A percentile compares a stretch with the other conserved stretches of the same genome.
Conservation (phyloP, 2,329 filamentous ascomycete genomes). For the Penicillium sp. region DNA sequence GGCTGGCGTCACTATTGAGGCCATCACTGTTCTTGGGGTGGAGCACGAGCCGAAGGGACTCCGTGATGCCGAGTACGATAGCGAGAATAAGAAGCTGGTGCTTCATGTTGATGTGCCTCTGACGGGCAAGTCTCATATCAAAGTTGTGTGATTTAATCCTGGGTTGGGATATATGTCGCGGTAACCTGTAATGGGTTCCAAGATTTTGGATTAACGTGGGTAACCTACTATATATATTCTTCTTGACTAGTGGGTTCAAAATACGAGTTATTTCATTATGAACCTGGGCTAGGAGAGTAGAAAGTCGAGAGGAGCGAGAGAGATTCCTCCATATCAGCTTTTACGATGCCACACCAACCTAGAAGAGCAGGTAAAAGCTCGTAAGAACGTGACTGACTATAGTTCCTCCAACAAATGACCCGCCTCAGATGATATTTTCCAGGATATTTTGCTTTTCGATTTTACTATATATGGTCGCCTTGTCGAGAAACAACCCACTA, state of each 20-base stretch:
- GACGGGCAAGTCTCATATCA: background rate
- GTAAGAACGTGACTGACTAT: too few species aligned
- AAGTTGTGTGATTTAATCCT: background rate
- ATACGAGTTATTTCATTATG: too few species aligned
- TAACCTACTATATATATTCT: background rate
- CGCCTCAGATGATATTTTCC: too few species aligned
- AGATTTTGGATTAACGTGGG: background rate
- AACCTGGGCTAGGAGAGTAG: too few species aligned
- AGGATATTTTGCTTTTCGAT: too few species aligned
- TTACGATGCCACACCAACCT: too few species aligned
- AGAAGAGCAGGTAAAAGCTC: too few species aligned
- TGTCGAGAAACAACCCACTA: too few species aligned
- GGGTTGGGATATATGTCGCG: background rate
- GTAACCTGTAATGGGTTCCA: background rate
- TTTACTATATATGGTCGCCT: too few species aligned
- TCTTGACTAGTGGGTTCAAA: background rate
- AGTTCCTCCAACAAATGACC: too few species aligned
- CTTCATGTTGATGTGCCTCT: slow-evolving; percentile 19
- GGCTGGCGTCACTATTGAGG: slow-evolving; percentile 30
- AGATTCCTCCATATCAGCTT: too few species aligned
- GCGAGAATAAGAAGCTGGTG: slow-evolving; percentile 16
- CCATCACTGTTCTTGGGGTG: slow-evolving; percentile 31
- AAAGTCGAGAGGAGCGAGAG: too few species aligned
- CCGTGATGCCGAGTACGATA: slow-evolving; percentile 12
- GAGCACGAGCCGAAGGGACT: slow-evolving; percentile 6